phyloP scores from a whole-genome alignment of 2,329 filamentous ascomycete genomes.

The Trichocomaceae sp. region DNA sequence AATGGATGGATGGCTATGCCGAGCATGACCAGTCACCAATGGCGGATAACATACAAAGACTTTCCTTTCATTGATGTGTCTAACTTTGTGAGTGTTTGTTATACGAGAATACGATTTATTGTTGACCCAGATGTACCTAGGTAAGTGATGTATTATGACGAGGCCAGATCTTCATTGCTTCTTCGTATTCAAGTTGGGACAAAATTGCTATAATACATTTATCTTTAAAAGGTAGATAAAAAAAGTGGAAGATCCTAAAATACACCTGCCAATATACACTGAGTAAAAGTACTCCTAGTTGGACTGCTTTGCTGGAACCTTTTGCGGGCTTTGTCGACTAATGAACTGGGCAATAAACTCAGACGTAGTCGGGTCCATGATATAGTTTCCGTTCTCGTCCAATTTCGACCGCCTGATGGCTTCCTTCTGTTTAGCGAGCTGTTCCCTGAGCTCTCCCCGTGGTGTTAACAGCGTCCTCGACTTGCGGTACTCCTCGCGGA shows the following conservation, averaged over 20 bases:
- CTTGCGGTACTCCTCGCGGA: slow-evolving; percentile 39
- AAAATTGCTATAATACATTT: slow-evolving; percentile 4
- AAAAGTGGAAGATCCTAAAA: slow-evolving; percentile 2
- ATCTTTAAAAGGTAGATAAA: not conserved
- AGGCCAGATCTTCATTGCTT: not conserved
- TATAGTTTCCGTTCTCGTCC: slow-evolving; percentile 34
- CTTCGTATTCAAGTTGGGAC: not conserved
- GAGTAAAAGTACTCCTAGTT: not conserved
- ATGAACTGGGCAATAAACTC: slow-evolving; percentile 34
- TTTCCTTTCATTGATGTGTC: not conserved
- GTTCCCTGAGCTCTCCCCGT: slow-evolving; percentile 36
- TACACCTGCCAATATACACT: not conserved
- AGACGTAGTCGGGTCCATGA: slow-evolving; percentile 27
- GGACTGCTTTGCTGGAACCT: not conserved
- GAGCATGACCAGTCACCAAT: not conserved
- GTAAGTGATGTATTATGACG: not conserved
- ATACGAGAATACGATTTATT: not conserved
- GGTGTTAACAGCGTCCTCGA: slow-evolving; percentile 44
- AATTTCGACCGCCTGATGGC: slow-evolving; percentile 29
- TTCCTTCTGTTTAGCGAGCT: slow-evolving; percentile 30
- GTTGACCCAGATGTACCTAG: too few species aligned
- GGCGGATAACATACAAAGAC: not conserved
- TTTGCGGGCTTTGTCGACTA: slow-evolving; percentile 16
- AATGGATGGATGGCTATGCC: too few species aligned
- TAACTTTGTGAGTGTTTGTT: not conserved